phyloP scores from a whole-genome alignment of 1,139 yeast species.

The Yamadazyma trypodendri region DNA sequence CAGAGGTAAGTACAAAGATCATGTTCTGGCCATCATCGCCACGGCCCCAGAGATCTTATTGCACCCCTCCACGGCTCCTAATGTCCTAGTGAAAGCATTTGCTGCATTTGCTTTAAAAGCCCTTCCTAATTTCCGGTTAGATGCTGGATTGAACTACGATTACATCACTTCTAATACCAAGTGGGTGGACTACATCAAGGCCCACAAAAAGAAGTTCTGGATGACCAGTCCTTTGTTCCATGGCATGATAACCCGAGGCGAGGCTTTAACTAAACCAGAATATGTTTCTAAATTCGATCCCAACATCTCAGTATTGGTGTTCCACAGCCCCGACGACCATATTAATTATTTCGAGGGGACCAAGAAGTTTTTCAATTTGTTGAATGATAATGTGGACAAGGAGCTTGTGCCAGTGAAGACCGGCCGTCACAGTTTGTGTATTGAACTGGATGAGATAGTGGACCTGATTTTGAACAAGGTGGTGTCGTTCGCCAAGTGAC shows the following conservation, averaged over 20 bases:
- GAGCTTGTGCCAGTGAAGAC: conserved; percentile 27
- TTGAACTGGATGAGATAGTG: conserved; percentile 43
- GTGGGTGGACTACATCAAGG: conserved; percentile 45
- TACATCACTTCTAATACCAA: conserved; percentile 54
- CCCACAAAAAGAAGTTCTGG: conserved; percentile 40
- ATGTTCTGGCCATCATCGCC: conserved; percentile 55
- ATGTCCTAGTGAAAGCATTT: conserved; percentile 40
- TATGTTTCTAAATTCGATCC: conserved; percentile 44
- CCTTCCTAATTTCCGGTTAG: conserved; percentile 55
- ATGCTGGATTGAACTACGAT: conserved; percentile 54
- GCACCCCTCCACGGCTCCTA: conserved; percentile 61
- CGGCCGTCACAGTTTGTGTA: conserved; percentile 45
- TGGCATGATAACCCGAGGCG: conserved; percentile 70
- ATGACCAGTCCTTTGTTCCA: conserved; percentile 44
- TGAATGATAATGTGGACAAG: conserved; percentile 29
- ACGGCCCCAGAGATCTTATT: conserved; percentile 68
- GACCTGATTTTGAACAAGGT: conserved; percentile 20
- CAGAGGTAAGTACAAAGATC: conserved; percentile 56
- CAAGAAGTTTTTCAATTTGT: conserved; percentile 40
- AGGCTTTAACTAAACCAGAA: conserved; percentile 42
- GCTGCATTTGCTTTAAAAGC: conserved; percentile 49
- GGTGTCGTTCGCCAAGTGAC: conserved; percentile 5
- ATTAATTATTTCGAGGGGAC: conserved; percentile 60
- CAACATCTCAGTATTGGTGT: conserved; percentile 46
- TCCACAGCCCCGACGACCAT: conserved; percentile 41